Evolutionary conservation across 352 stramenopile genomes (phyloP).

Genomic region (Phytophthora pseudosyringae): DNA sequence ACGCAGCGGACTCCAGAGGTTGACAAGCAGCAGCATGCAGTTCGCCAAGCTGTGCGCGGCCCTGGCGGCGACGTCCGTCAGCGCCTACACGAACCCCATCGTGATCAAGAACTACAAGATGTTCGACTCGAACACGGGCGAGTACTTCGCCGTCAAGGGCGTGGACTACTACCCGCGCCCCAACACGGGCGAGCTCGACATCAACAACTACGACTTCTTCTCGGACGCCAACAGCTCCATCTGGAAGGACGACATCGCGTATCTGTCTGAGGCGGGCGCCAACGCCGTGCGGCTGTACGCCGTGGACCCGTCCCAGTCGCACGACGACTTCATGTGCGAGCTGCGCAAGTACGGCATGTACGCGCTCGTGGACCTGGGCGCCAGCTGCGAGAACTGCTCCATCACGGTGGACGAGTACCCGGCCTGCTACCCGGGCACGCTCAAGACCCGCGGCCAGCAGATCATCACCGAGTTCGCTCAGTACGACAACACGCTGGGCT

Average conservation of each 20-base stretch:
- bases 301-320: slow-evolving; percentile 83
- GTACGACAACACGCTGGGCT: slow-evolving; percentile 86
- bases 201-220: slow-evolving; percentile 87
- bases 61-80: slow-evolving; percentile 17
- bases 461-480: slow-evolving; percentile 85
- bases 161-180: slow-evolving; percentile 89
- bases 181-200: slow-evolving; percentile 69
- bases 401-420: slow-evolving; percentile 61
- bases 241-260: slow-evolving; percentile 76
- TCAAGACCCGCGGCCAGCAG: slow-evolving; percentile 78
- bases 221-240: slow-evolving; percentile 82
- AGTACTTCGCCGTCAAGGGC: slow-evolving; percentile 72
- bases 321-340: slow-evolving; percentile 90
- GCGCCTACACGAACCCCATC: slow-evolving; percentile 61
- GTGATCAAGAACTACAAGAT: slow-evolving; percentile 72
- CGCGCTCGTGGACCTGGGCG: slow-evolving; percentile 66
- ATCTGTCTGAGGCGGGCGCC: slow-evolving; percentile 64
- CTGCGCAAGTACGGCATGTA: slow-evolving; percentile 79
- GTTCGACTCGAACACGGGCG: slow-evolving; percentile 77
- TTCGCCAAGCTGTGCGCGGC: slow-evolving; percentile 24
- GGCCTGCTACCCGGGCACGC: slow-evolving; percentile 54
- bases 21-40: slow-evolving; percentile 19
- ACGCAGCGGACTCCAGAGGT: not conserved
- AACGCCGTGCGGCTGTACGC: slow-evolving; percentile 88
- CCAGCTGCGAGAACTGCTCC: slow-evolving; percentile 64